A percentile compares a stretch with the other conserved stretches of the same genome.
These are phyloP conservation scores for Luffa acutangula DNA, from an alignment of 306 rosid genomes.

Conservation along the genomic window DNA sequence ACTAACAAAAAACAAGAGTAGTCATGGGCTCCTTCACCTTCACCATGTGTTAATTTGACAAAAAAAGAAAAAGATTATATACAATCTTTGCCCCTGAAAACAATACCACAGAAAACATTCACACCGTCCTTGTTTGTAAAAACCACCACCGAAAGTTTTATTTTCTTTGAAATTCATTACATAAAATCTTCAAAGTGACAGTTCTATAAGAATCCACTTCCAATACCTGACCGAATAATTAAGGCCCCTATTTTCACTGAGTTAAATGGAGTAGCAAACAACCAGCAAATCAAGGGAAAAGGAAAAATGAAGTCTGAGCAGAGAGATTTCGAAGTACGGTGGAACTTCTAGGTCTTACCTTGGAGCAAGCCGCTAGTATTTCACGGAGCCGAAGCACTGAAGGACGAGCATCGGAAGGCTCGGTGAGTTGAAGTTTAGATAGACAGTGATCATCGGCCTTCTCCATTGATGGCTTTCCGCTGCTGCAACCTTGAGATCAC, in stretches of 20 bases:
- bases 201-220: neutral
- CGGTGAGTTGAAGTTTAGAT: slow-evolving; percentile 10
- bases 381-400: slow-evolving; percentile 28
- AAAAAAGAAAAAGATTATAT: neutral
- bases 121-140: neutral
- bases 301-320: neutral
- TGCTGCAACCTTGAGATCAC: neutral
- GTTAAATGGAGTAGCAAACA: neutral
- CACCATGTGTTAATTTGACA: neutral
- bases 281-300: neutral
- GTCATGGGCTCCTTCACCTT: neutral
- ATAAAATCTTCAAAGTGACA: neutral
- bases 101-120: neutral
- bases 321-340: neutral
- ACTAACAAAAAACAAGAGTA: neutral
- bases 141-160: neutral
- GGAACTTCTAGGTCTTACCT: slow-evolving; percentile 26
- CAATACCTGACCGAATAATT: neutral
- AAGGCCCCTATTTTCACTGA: neutral
- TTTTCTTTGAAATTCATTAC: neutral
- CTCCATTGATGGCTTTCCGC: slow-evolving; percentile 20
- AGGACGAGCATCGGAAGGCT: slow-evolving; percentile 22
- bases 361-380: slow-evolving; percentile 43
- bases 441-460: slow-evolving; percentile 4
- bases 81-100: neutral